A percentile compares a stretch with the other conserved stretches of the same genome.
Evolutionary conservation across 352 stramenopile species (phyloP).

Genomic region (Globisporangium irregulare): DNA sequence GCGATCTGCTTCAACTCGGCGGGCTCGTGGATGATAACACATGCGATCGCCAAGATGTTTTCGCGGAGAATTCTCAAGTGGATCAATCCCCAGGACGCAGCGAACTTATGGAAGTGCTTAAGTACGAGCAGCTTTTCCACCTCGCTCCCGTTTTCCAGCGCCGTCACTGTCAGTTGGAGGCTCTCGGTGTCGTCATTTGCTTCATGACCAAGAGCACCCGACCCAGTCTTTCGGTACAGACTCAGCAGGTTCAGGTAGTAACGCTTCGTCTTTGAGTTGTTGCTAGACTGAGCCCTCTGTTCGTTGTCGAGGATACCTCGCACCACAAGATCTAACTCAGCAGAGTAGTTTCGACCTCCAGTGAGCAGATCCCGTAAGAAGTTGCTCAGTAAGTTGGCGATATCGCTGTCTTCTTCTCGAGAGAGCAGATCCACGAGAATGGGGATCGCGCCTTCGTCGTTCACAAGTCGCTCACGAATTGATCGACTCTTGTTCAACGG

Average conservation of each 20-base stretch:
- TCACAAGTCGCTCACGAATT: constrained; percentile 7
- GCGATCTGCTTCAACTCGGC: background rate
- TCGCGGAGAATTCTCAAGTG: background rate
- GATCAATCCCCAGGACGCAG: background rate
- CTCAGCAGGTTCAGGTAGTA: constrained; percentile 3
- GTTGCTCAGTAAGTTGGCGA: constrained; percentile 5
- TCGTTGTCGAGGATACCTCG: constrained; percentile 10
- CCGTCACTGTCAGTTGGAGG: background rate
- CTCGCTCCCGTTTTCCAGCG: constrained; percentile 4
- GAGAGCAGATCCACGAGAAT: constrained; percentile 1
- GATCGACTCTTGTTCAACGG: constrained; percentile 8
- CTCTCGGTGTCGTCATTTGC: background rate
- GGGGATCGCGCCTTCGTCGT: constrained; percentile 4
- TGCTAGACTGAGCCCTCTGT: background rate
- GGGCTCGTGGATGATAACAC: background rate
- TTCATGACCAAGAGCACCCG: background rate
- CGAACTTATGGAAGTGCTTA: background rate
- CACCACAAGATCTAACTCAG: constrained; percentile 7
- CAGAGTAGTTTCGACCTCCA: background rate
- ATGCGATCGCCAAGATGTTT: background rate
- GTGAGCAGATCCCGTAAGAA: constrained; percentile 1
- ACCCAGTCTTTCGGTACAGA: background rate
- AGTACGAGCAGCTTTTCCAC: background rate
- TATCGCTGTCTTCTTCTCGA: background rate
- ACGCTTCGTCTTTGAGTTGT: background rate